Percentiles rank a stretch among this genome's conserved stretches.
Evolutionary conservation across 75 land plant genomes (phyloP).

Genomic region (Adiantum capillusveneris): DNA sequence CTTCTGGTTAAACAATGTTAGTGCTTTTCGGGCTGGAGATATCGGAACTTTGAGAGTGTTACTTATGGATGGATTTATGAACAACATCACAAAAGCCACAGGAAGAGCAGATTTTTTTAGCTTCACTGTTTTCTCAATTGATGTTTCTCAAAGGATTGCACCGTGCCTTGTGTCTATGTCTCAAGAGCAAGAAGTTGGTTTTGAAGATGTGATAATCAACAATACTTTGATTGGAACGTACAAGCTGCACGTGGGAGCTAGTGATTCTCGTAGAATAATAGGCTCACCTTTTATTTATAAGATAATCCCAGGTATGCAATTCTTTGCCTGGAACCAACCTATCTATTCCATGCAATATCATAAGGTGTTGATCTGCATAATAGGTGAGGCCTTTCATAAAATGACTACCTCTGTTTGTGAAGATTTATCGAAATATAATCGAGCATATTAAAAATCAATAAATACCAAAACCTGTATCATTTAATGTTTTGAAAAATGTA

Average conservation of each 20-base stretch:
- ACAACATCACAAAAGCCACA: background rate
- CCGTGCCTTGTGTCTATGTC: background rate
- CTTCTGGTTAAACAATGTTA: constrained; percentile 1
- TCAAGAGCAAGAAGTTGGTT: background rate
- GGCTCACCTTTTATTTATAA: background rate
- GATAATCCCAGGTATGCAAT: background rate
- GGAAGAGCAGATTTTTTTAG: background rate
- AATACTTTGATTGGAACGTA: background rate
- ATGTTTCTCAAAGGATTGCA: background rate
- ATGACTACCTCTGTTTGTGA: no score
- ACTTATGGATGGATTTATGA: background rate
- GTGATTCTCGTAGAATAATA: background rate
- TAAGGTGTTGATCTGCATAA: no score
- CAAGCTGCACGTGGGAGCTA: background rate
- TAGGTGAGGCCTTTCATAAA: no score
- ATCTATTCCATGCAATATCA: no score
- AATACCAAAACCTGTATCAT: no score
- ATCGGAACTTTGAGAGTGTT: constrained; percentile 1
- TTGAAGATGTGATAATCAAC: background rate
- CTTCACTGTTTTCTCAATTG: background rate
- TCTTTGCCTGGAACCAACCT: no score
- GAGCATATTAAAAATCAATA: no score
- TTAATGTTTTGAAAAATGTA: no score
- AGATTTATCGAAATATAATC: no score
- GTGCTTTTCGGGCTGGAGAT: background rate